Base-by-base conservation (phyloP, 306 rosid species). In the Corylus americana region DNA sequence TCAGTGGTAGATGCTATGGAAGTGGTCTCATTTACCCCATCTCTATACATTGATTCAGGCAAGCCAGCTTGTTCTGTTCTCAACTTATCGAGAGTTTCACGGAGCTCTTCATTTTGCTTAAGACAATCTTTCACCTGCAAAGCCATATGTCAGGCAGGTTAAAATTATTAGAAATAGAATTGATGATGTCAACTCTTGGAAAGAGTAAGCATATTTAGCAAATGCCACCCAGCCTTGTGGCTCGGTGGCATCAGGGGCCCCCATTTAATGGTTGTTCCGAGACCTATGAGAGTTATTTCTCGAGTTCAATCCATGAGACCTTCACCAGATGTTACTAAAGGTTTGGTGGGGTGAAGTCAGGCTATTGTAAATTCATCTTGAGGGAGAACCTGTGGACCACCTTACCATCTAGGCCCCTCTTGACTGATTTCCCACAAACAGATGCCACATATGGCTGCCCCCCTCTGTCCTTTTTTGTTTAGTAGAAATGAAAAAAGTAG, bases 21-120 rank as follows among this genome's bases (percentile, higher is more conserved):
- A 73, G 77, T 77, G 69, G 69, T 69, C 61, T 81, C 87, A 59
- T 77, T 61, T 29, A 66, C 77, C 78, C 82, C 87, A 37, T 84
- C 85, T 74, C 42, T 80, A 22, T 31, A 80, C 57, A 90, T 80
- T 68, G 90, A 81, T 68, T 80, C 83, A 1, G 86, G 85, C 57
- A 85, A 76, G 74, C 83, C 87, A 4, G 94, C 85, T 79, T 84
- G 95, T 61, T 91, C 96, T 51, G 86, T 84, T 84, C 97, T 90
- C 81, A 95, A 74, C 59, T 89, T 85, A 71, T 90, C 93, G 49
- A 95, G 74, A 61, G 86, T 74, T 80, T 78, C 86, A 54, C 98
- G 92, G 74, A 95, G 98, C 85, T 88, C 98, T 82, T 91, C 97
- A 78, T 95, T 92, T 81, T 92, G 91, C 89, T 92, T 89, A 57